Evolutionary conservation across 495 filamentous ascomycete species (phyloP).

Genomic region (Haplographium delicatum): DNA sequence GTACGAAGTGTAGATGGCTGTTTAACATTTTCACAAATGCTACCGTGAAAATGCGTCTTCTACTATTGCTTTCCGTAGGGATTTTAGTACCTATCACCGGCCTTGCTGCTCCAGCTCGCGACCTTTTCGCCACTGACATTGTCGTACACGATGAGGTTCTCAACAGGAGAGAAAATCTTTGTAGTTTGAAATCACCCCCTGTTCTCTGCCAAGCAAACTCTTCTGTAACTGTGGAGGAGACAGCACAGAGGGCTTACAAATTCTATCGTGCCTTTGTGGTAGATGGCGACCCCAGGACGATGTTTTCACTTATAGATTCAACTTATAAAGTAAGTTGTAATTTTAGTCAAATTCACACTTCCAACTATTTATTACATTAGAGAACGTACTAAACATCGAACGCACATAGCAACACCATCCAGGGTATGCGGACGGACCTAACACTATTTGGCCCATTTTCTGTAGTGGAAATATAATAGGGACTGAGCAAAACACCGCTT

Average conservation of each 20-base stretch:
- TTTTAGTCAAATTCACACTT: neutral
- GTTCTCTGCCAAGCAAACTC: slow-evolving; percentile 34
- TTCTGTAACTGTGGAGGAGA: slow-evolving; percentile 39
- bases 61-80: slow-evolving; percentile 26
- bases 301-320: slow-evolving; percentile 43
- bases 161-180: slow-evolving; percentile 39
- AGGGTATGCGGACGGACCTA: slow-evolving; percentile 35
- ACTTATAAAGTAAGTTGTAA: slow-evolving; percentile 30
- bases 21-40: neutral
- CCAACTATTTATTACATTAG: slow-evolving; percentile 2
- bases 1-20: neutral
- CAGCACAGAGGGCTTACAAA: slow-evolving; percentile 38
- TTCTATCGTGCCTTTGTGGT: slow-evolving; percentile 45
- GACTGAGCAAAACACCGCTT: slow-evolving; percentile 32
- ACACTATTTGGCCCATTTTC: slow-evolving; percentile 39
- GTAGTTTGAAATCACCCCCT: slow-evolving; percentile 35
- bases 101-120: slow-evolving; percentile 21
- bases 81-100: slow-evolving; percentile 28
- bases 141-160: slow-evolving; percentile 11
- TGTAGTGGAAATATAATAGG: slow-evolving; percentile 37
- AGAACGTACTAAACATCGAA: neutral
- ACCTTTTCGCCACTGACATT: neutral
- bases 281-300: slow-evolving; percentile 39
- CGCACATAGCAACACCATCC: slow-evolving; percentile 37
- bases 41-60: slow-evolving; percentile 28